phyloP scores from a whole-genome alignment of 2,329 filamentous ascomycete species.

The Byssoonygena ceratinophila region DNA sequence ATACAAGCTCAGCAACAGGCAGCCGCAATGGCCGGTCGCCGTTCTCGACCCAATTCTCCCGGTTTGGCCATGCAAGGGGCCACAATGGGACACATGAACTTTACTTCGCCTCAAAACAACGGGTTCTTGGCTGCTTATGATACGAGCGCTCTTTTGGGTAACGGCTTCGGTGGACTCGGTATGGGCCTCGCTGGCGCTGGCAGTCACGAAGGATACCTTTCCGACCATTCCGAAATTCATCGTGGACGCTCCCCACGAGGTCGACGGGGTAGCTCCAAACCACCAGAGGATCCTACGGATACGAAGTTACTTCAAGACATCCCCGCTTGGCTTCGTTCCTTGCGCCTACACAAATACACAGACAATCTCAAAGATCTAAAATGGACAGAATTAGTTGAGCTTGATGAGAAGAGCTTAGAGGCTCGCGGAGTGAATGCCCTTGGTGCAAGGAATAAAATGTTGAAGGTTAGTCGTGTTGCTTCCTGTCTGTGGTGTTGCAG shows the following conservation, averaged over 20 bases:
- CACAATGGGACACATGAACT: constrained; percentile 50
- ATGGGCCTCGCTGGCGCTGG: constrained; percentile 62
- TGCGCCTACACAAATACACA: constrained; percentile 96
- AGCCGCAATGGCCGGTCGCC: constrained; percentile 41
- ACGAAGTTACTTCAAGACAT: constrained; percentile 84
- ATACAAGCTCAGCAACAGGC: constrained; percentile 57
- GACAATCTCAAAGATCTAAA: constrained; percentile 96
- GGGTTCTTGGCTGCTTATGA: constrained; percentile 89
- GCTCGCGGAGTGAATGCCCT: constrained; percentile 89
- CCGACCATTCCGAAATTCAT: constrained; percentile 83
- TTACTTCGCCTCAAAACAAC: constrained; percentile 85
- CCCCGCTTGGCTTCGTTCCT: constrained; percentile 85
- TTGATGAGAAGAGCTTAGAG: constrained; percentile 88
- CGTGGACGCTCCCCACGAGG: constrained; percentile 87
- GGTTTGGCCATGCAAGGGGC: constrained; percentile 66
- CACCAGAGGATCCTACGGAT: constrained; percentile 94
- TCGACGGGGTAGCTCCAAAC: constrained; percentile 87
- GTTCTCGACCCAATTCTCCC: constrained; percentile 82
- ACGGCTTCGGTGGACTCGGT: constrained; percentile 59
- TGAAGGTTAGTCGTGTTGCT: constrained; percentile 55
- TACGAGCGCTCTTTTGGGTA: constrained; percentile 57
- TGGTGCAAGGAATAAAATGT: constrained; percentile 90
- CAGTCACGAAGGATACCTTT: constrained; percentile 74
- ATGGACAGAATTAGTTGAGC: constrained; percentile 83
- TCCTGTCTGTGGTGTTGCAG: not conserved